Evolutionary conservation across 2,329 filamentous ascomycete species (phyloP), one percentile per base, ranked within the genome.

Genomic region (Atkinsonella hypoxylon): DNA sequence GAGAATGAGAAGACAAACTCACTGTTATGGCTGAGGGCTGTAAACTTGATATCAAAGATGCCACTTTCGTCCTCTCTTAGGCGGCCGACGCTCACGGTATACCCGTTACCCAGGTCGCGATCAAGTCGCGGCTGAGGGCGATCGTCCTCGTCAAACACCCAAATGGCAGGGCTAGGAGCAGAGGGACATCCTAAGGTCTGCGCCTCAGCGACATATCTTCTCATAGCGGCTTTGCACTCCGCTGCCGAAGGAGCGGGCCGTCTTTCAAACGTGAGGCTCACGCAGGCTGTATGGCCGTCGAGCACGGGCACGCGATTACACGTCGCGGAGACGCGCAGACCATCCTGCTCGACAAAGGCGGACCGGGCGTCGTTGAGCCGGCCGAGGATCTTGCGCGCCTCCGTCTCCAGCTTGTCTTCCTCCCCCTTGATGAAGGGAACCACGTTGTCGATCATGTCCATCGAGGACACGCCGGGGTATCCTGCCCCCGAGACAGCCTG

Each of bases 401-500:
- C 93, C 3, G 85, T 87, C 74, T 95, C 88, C 31, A 97, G 80
- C 75, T 97, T 97, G 68, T 95, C 90, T 68, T 97, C 93, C 70
- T 97, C 93, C 52, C 90, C 90, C 1, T 79, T 77, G 65, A 97
- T 98, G 69, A 81, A 96, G 9, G 93, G 93, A 43, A 98, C 88
- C 2, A 97, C 85, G 64, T 97, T 97, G 72, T 97, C 93, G 55
- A 97, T 73, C 54, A 97, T 85, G 68, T 97, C 93, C 89, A 97
- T 95, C 69, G 81, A 87, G 64, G 85, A 85, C 39, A 97, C 87
- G 56, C 88, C 88, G 4, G 88, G 87, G 71, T 93, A 94, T 31
- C 91, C 93, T 7, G 89, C 91, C 52, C 93, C 91, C 1, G 88
- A 95, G 44, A 97, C 83, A 52, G 93, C 91, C 72, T 97, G 93